phyloP scores from a whole-genome alignment of 345 rosid genomes.

The Syzygium jambos region DNA sequence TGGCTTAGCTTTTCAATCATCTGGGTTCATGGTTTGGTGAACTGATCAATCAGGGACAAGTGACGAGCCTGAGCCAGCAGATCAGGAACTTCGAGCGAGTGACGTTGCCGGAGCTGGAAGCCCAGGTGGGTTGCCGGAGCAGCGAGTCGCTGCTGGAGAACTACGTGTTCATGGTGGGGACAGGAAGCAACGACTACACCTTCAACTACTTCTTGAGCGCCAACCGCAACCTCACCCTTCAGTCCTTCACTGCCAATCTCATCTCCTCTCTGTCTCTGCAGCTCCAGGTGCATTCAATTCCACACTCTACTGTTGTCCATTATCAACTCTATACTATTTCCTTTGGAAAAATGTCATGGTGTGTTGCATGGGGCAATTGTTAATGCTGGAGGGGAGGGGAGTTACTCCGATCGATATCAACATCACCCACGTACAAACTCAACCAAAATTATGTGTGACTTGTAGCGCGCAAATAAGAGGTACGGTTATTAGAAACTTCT shows the following conservation, averaged over 20 bases:
- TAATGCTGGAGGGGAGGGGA: neutral
- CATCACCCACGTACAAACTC: neutral
- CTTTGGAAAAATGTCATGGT: too few species aligned
- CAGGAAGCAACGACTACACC: conserved; percentile 61
- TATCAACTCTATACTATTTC: neutral
- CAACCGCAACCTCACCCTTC: conserved; percentile 9
- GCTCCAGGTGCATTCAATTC: conserved; percentile 25
- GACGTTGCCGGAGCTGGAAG: conserved; percentile 27
- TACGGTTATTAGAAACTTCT: neutral
- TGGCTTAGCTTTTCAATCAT: neutral
- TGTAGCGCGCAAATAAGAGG: neutral
- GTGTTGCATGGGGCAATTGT: neutral
- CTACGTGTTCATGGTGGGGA: conserved; percentile 42
- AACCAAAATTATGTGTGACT: neutral
- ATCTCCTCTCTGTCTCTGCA: conserved; percentile 22
- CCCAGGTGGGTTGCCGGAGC: conserved; percentile 5
- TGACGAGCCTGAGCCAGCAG: conserved; percentile 39
- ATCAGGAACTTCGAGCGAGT: conserved; percentile 31
- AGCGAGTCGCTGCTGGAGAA: conserved; percentile 1
- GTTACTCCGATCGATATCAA: neutral
- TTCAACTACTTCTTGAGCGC: conserved; percentile 38
- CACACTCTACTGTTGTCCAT: neutral
- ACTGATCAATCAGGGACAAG: conserved; percentile 26
- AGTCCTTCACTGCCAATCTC: conserved; percentile 38
- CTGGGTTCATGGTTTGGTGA: neutral